phyloP scores from a whole-genome alignment of 1,284 basidiomycete species.

The Exobasidium rhododendri region DNA sequence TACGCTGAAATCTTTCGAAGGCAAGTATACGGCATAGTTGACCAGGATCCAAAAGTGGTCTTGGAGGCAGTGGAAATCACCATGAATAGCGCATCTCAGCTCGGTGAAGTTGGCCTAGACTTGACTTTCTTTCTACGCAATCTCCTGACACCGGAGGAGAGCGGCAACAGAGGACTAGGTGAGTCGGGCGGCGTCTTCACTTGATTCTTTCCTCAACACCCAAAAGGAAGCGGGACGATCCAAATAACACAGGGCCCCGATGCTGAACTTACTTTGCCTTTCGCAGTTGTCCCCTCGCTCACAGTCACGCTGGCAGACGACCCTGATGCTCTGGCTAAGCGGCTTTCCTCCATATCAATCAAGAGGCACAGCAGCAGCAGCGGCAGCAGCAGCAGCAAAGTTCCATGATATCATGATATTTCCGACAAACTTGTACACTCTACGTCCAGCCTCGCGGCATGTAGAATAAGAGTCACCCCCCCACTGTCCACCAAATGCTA shows the following conservation, averaged over 20 bases:
- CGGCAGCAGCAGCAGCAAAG: conserved; percentile 9
- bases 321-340: conserved; percentile 1
- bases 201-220: not conserved
- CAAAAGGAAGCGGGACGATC: not conserved
- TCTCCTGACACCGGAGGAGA: conserved; percentile 14
- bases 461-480: no score
- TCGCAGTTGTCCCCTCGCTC: conserved; percentile 15
- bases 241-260: not conserved
- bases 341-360: conserved; percentile 25
- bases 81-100: conserved; percentile 30
- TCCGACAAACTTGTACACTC: no score
- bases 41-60: conserved; percentile 35
- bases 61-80: conserved; percentile 32
- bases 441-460: no score
- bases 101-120: conserved; percentile 42
- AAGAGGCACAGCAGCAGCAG: conserved; percentile 24
- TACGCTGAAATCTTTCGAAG: conserved; percentile 82
- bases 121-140: conserved; percentile 31
- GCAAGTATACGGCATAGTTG: conserved; percentile 72
- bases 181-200: not conserved
- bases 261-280: not conserved
- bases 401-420: no score
- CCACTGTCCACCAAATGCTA: no score
- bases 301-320: conserved; percentile 21
- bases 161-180: conserved; percentile 2